These are phyloP conservation scores for Veloporphyrellus conicus DNA, from an alignment of 1,284 basidiomycete species.

Conservation along the genomic window DNA sequence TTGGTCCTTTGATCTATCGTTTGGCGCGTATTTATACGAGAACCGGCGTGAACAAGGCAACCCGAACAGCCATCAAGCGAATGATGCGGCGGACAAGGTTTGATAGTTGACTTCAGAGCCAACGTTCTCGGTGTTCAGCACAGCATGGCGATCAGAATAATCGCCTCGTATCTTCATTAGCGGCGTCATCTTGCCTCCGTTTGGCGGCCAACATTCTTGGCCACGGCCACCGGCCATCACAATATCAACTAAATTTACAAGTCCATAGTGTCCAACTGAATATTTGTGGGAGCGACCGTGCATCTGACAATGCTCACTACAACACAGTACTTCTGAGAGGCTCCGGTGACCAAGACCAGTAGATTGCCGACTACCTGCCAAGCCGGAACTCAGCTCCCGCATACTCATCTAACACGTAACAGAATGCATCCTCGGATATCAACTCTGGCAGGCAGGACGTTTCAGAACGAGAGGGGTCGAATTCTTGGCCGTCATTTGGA, in stretches of 20 bases:
- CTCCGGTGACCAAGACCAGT: constrained; percentile 6
- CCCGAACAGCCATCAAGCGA: too few relatives aligned
- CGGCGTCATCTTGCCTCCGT: too few relatives aligned
- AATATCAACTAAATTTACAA: too few relatives aligned
- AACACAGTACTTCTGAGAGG: background rate
- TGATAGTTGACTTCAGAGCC: too few relatives aligned
- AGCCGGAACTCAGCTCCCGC: constrained; percentile 67
- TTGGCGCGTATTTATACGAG: constrained; percentile 19
- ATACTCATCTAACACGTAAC: constrained; percentile 66
- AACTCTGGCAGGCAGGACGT: constrained; percentile 6
- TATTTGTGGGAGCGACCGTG: too few relatives aligned
- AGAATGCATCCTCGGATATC: constrained; percentile 54
- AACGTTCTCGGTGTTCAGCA: too few relatives aligned
- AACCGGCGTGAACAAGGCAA: background rate
- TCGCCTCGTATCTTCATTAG: too few relatives aligned
- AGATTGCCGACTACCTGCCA: constrained; percentile 48
- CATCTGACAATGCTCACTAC: background rate
- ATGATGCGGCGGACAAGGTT: too few relatives aligned
- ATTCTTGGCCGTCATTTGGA: constrained; percentile 12
- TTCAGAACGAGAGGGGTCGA: background rate
- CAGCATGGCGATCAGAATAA: too few relatives aligned
- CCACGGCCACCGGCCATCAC: too few relatives aligned
- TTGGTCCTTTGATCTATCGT: background rate
- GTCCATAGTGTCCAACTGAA: too few relatives aligned
- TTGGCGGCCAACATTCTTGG: too few relatives aligned